Base-by-base conservation (phyloP, 108 stramenopile species). In the Schizochytrium sp. region DNA sequence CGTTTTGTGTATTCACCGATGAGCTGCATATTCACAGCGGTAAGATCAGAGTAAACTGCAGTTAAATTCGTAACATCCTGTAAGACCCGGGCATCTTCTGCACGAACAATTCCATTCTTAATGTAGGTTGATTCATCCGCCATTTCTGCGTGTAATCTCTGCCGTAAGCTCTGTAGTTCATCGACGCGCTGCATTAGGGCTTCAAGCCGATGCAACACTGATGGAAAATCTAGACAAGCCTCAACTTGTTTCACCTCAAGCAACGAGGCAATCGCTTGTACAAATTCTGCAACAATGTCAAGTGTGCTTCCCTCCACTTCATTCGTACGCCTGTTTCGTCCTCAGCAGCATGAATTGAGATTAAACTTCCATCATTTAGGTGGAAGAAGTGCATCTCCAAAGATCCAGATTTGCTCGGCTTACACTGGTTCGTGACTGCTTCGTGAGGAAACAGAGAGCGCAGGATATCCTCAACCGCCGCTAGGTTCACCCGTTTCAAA, bases 51-150 rank as follows among this genome's bases (percentile, higher is more conserved):
- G 56, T 94, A 94, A 50, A 88, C 59, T 28, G 89, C 55, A 2
- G 91, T 91, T 93, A 94, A 88, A 44, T 88, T 44, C 49, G 61
- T 58, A 87, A 94, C 92, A 88, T 94, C 94, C 3, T 72, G 89
- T 88, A 93, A 61, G 4, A 94, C 45, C 3, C 94, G 89, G 12
- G 93, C 92, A 72, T 94, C 94, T 73, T 94, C 94, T 3, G 94
- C 94, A 3, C 90, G 73, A 45, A 93, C 88, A 15, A 94, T 89
- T 13, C 92, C 64, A 5, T 89, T 88, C 89, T 93, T 94, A 61
- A 94, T 89, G 56, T 90, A 61, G 5, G 92, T 72, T 3, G 92
- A 89, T 38, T 56, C 91, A 76, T 94, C 94, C 50, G 94, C 94
- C 94, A 93, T 93, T 58, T 94, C 94, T 4, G 94, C 94, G 17